These are phyloP conservation scores for Xylariales sp. DNA, from an alignment of 2,329 filamentous ascomycete species.

Conservation along the genomic window DNA sequence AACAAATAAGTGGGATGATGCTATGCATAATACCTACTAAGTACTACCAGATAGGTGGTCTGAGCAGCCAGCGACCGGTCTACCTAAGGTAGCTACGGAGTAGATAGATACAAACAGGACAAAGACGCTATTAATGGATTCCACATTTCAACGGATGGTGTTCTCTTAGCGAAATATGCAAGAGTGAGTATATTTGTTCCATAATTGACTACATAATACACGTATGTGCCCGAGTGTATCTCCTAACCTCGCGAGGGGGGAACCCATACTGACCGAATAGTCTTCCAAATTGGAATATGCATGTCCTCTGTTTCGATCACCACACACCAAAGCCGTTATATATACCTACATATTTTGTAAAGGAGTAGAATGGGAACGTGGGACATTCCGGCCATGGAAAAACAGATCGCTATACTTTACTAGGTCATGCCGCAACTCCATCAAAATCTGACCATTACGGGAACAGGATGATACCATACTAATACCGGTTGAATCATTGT, in stretches of 20 bases:
- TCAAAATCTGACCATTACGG: conserved; percentile 4
- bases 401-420: conserved; percentile 3
- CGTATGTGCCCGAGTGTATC: not conserved
- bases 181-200: not conserved
- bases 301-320: not conserved
- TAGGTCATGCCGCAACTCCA: not conserved
- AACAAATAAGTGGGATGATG: not conserved
- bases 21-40: no score
- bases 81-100: no score
- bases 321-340: not conserved
- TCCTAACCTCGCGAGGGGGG: not conserved
- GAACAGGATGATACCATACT: no score
- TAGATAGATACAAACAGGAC: no score
- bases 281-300: no score
- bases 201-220: not conserved
- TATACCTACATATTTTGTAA: conserved; percentile 1
- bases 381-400: not conserved
- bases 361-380: not conserved
- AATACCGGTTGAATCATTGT: not conserved
- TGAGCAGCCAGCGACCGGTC: not conserved
- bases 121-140: no score
- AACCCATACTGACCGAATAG: not conserved
- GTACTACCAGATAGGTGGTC: not conserved
- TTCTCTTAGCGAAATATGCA: not conserved
- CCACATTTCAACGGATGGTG: no score